Evolutionary conservation across 1,139 yeast genomes (phyloP).

Genomic region (Wickerhamomyces sp.): DNA sequence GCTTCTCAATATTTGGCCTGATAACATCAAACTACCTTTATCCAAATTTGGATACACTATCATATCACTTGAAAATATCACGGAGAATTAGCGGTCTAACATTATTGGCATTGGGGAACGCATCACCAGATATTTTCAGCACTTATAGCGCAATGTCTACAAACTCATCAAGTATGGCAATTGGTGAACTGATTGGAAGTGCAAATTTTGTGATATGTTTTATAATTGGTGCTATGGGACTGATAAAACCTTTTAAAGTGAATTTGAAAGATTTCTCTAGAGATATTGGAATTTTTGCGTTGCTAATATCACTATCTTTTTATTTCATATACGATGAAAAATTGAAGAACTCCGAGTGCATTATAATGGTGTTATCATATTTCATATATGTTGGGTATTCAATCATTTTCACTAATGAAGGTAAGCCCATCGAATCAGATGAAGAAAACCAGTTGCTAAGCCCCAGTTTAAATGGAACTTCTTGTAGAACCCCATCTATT

Average conservation of each 20-base stretch:
- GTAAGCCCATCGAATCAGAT: constrained; percentile 5
- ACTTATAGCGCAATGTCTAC: constrained; percentile 76
- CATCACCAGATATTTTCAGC: constrained; percentile 85
- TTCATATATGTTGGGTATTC: constrained; percentile 33
- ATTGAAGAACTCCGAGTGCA: constrained; percentile 43
- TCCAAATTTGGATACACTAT: constrained; percentile 64
- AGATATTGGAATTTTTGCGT: constrained; percentile 33
- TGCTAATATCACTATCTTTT: constrained; percentile 36
- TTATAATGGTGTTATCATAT: constrained; percentile 39
- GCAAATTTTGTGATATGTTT: constrained; percentile 73
- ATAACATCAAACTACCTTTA: constrained; percentile 75
- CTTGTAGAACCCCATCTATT: background rate
- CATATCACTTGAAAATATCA: constrained; percentile 56
- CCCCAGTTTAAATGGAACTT: background rate
- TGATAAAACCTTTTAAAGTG: constrained; percentile 63
- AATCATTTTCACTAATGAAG: constrained; percentile 16
- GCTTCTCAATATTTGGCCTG: constrained; percentile 42
- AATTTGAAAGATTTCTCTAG: constrained; percentile 36
- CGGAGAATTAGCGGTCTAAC: constrained; percentile 87
- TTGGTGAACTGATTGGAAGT: constrained; percentile 87
- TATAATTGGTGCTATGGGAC: constrained; percentile 71
- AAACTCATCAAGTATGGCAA: constrained; percentile 69
- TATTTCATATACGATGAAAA: constrained; percentile 47
- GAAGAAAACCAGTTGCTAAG: constrained; percentile 3
- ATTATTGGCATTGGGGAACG: constrained; percentile 84